Base-by-base conservation (phyloP, 306 rosid species). In the Ormosia emarginata region DNA sequence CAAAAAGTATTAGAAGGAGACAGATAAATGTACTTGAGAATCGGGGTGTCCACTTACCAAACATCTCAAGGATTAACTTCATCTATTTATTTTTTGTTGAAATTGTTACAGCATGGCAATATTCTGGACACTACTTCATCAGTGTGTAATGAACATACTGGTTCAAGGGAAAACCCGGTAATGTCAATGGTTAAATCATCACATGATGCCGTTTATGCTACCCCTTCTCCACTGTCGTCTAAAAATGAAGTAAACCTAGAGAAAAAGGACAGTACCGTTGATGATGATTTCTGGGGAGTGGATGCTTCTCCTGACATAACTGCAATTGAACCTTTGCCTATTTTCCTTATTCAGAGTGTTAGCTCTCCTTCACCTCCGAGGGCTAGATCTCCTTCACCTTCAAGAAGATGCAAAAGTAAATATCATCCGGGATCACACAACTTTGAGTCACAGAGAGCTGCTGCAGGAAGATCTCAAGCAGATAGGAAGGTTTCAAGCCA, bases 41-140 rank as follows among this genome's bases (percentile, higher is more conserved):
- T 24, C 1, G 24, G 43, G 18, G 18, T 30, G 36, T 69, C 12
- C 24, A 43, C 33, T 30, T 44, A 46, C 37, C 13, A 29, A 17
- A 33, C n/a, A 11, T 59, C 24, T 32, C 69, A 46, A 41, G 53
- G 14, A 71, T 71, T 72, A 53, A 71, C 69, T 32, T 32, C 29
- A 7, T 65, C 44, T 17, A 14, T 78, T 18, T 18, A n/a, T 24
- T 24, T 62, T 78, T 13, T 63, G 50, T 67, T 47, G 41, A 79
- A 32, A 80, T 61, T 83, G 65, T 82, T 78, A 39, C 84, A 82
- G 85, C 43, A 43, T 46, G 49, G 29, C 11, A 70, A 37, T 33
- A 13, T 12, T 65, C 8, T 41, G 34, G 62, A 11, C 49, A 10
- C 37, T 18, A 55, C 18, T 68, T 18, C 65, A 11, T 10, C 57